phyloP scores from a whole-genome alignment of 2,329 filamentous ascomycete species.

The Cercospora sp. region DNA sequence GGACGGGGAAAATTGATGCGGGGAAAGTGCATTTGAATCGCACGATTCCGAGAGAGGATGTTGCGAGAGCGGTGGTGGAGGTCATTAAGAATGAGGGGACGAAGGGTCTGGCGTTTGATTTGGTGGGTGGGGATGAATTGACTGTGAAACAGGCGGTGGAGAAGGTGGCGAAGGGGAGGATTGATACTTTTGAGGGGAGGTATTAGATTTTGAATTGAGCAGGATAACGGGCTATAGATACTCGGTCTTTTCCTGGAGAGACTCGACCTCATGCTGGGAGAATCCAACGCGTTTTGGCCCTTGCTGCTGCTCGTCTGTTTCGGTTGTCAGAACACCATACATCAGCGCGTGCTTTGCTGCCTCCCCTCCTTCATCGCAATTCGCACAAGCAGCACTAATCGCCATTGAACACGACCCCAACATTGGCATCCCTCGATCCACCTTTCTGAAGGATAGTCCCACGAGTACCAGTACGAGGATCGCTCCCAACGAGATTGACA shows the following conservation, averaged over 20 bases:
- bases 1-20: conserved; percentile 44
- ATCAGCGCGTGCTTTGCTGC: background rate
- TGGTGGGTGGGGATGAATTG: conserved; percentile 45
- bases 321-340: background rate
- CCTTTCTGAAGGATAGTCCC: background rate
- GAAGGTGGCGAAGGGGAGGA: conserved; percentile 41
- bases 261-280: background rate
- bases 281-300: background rate
- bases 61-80: conserved; percentile 59
- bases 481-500: too few species aligned
- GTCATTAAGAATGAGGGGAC: conserved; percentile 55
- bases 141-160: conserved; percentile 44
- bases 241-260: background rate
- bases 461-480: background rate
- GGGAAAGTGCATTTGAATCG: conserved; percentile 46
- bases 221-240: background rate
- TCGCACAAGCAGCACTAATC: background rate
- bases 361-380: background rate
- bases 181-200: conserved; percentile 41
- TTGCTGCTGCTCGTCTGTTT: background rate
- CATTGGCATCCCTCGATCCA: background rate
- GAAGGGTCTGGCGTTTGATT: conserved; percentile 48
- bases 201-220: conserved; percentile 2
- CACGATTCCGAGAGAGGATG: conserved; percentile 57
- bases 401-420: background rate